phyloP scores from a whole-genome alignment of 116 monocot genomes.

The Dioscorea cayenensis region DNA sequence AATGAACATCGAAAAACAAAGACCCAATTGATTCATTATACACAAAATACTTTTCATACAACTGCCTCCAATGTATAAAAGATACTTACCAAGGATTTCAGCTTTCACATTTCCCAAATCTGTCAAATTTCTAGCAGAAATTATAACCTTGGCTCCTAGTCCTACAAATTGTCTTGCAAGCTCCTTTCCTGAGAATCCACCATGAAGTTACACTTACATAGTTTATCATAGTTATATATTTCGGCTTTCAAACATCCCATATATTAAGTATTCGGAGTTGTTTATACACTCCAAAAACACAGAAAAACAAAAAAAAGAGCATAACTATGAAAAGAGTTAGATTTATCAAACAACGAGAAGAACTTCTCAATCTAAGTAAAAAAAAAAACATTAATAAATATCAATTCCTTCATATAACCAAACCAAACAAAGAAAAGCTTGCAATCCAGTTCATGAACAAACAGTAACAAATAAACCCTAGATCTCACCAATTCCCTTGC shows the following conservation, averaged over 20 bases:
- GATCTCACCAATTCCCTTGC: slow-evolving; percentile 4
- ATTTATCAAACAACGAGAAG: no score
- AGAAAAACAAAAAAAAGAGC: not conserved
- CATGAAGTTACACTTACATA: not conserved
- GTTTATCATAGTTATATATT: not conserved
- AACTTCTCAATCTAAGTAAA: no score
- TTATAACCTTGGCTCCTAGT: slow-evolving; percentile 90
- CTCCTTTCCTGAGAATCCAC: slow-evolving; percentile 42
- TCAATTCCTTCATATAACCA: no score
- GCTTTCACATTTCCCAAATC: slow-evolving; percentile 83
- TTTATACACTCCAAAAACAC: no score
- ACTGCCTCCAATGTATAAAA: not conserved
- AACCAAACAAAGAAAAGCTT: no score
- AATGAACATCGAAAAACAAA: not conserved
- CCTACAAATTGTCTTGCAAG: slow-evolving; percentile 73
- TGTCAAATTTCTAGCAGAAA: slow-evolving; percentile 71
- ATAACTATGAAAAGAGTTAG: not conserved
- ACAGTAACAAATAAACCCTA: not conserved
- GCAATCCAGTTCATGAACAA: not conserved
- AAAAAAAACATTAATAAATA: no score
- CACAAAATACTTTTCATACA: not conserved
- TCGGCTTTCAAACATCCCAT: no score
- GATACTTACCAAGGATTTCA: slow-evolving; percentile 49
- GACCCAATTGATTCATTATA: not conserved
- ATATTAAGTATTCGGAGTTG: no score